Evolutionary conservation across 2,329 filamentous ascomycete genomes (phyloP).

Genomic region (Escovopsis sp.): DNA sequence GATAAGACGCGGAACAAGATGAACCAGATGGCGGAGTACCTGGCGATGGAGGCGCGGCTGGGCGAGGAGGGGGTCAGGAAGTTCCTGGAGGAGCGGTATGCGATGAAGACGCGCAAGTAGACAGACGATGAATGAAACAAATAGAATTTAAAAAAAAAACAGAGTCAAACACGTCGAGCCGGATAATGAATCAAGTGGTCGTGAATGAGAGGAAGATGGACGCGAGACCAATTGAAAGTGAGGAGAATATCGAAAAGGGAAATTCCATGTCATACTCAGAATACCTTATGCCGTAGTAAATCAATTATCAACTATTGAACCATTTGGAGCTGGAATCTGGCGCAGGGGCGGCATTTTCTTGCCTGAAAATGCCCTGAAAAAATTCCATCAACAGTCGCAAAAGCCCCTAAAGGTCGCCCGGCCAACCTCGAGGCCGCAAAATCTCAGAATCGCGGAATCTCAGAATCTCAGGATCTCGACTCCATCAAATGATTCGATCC

Average conservation of each 20-base stretch:
- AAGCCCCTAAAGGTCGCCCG: too few relatives aligned
- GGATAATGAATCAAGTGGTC: not conserved
- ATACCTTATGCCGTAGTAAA: not conserved
- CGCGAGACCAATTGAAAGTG: not conserved
- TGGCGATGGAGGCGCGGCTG: constrained; percentile 17
- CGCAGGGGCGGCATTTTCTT: too few relatives aligned
- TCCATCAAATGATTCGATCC: not conserved
- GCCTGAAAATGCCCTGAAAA: too few relatives aligned
- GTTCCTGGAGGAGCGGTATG: constrained; percentile 8
- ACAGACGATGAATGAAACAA: not conserved
- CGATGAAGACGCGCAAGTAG: constrained; percentile 3
- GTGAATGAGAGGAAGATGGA: not conserved
- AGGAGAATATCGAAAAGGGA: not conserved
- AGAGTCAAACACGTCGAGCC: not conserved
- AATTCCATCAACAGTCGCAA: too few relatives aligned
- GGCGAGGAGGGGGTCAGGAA: constrained; percentile 11
- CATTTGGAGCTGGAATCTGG: too few relatives aligned
- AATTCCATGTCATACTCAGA: too few relatives aligned
- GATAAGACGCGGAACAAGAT: constrained; percentile 14
- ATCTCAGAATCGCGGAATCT: too few relatives aligned
- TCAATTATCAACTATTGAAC: too few relatives aligned
- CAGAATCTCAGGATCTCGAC: not conserved
- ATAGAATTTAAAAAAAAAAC: not conserved
- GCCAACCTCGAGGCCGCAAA: too few relatives aligned
- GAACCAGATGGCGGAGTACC: constrained; percentile 12